These are phyloP conservation scores for Cinchona pubescens DNA, from an alignment of 257 asterid species.

Conservation along the genomic window DNA sequence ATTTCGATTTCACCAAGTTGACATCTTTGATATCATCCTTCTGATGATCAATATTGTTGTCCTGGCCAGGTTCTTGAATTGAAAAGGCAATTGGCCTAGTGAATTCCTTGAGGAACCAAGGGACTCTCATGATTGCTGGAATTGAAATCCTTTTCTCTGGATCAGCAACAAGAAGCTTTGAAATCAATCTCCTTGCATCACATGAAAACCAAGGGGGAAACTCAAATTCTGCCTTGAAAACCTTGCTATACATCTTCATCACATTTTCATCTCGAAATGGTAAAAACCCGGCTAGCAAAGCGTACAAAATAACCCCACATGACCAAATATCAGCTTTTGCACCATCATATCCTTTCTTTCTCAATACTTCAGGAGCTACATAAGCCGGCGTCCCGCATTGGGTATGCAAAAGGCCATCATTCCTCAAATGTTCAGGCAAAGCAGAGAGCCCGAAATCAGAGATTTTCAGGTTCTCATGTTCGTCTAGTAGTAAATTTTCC, in stretches of 20 bases:
- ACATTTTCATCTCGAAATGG: constrained; percentile 72
- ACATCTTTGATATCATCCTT: constrained; percentile 21
- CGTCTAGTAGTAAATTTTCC: constrained; percentile 74
- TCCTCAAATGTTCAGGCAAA: constrained; percentile 55
- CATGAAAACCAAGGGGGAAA: constrained; percentile 70
- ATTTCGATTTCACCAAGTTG: constrained; percentile 35
- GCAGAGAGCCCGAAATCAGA: constrained; percentile 85
- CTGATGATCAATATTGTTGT: constrained; percentile 2
- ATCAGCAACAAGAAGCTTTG: constrained; percentile 59
- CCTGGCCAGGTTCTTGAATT: constrained; percentile 16
- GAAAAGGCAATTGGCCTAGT: constrained; percentile 34
- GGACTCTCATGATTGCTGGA: constrained; percentile 43
- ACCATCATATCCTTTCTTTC: constrained; percentile 76
- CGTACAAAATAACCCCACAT: constrained; percentile 77
- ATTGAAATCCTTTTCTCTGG: constrained; percentile 56
- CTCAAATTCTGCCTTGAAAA: constrained; percentile 64
- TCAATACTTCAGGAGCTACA: constrained; percentile 72
- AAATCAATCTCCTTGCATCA: constrained; percentile 50
- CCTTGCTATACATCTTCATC: constrained; percentile 68
- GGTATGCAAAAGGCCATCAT: constrained; percentile 75
- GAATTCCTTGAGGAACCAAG: constrained; percentile 63
- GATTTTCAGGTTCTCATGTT: constrained; percentile 54
- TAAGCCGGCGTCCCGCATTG: constrained; percentile 87
- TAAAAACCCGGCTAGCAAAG: constrained; percentile 61
- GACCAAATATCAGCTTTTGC: constrained; percentile 85